Evolutionary conservation across 495 filamentous ascomycete genomes (phyloP).

Genomic region (Hypomontagnella submonticulosa): DNA sequence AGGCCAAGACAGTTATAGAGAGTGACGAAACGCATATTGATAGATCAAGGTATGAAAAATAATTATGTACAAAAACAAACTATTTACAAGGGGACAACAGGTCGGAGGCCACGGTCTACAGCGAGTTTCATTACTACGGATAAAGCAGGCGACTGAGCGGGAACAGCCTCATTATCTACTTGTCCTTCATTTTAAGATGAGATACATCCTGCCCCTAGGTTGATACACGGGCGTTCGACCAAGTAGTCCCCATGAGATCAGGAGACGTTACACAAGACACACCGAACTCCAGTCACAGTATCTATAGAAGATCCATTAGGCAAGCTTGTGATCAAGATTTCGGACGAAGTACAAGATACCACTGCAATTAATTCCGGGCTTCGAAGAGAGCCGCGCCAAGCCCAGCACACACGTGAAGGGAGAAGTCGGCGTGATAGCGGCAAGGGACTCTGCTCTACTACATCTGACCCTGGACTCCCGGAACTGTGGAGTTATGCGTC

Average conservation of each 20-base stretch:
- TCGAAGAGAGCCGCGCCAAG: slow-evolving; percentile 18
- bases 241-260: slow-evolving; percentile 28
- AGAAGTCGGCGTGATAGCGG: slow-evolving; percentile 32
- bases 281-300: slow-evolving; percentile 27
- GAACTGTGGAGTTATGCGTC: slow-evolving; percentile 24
- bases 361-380: slow-evolving; percentile 13
- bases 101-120: slow-evolving; percentile 27
- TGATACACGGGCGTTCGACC: not conserved
- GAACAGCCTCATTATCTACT: slow-evolving; percentile 36
- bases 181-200: slow-evolving; percentile 1
- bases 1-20: slow-evolving; percentile 46
- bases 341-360: slow-evolving; percentile 6
- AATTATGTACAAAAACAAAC: slow-evolving; percentile 41
- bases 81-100: slow-evolving; percentile 38
- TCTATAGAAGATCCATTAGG: slow-evolving; percentile 10
- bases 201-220: slow-evolving; percentile 15
- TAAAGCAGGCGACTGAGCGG: slow-evolving; percentile 20
- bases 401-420: slow-evolving; percentile 15
- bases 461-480: slow-evolving; percentile 30
- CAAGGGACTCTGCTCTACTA: slow-evolving; percentile 14
- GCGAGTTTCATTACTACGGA: slow-evolving; percentile 24
- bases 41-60: slow-evolving; percentile 28
- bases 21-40: slow-evolving; percentile 47
- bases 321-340: slow-evolving; percentile 27
- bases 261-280: slow-evolving; percentile 48